These are phyloP conservation scores for Echeveria elegans DNA, from an alignment of 164 flowering plant species.

Conservation along the genomic window DNA sequence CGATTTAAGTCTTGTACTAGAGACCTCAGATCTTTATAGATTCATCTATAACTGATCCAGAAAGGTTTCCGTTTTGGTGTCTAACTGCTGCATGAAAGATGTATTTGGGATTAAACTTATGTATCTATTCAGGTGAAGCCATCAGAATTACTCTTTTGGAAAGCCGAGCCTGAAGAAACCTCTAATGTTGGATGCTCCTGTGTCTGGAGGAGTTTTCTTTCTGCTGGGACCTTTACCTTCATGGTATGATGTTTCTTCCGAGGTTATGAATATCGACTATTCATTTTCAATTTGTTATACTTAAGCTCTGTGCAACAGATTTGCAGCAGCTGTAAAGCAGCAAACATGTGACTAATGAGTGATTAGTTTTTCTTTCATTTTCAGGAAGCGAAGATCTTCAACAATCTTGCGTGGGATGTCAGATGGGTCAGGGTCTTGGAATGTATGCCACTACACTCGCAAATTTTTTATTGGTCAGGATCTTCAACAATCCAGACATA, in stretches of 20 bases:
- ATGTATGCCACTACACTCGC: conserved; percentile 58
- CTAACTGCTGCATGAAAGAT: conserved; percentile 16
- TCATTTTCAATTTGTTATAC: background rate
- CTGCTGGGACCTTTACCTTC: conserved; percentile 87
- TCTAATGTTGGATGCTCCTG: conserved; percentile 92
- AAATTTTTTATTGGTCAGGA: conserved; percentile 12
- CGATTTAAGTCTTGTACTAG: no score
- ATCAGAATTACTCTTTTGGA: background rate
- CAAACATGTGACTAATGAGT: background rate
- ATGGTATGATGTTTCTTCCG: conserved; percentile 40
- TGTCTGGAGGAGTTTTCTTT: conserved; percentile 83
- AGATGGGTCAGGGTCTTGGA: conserved; percentile 92
- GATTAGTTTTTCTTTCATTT: background rate
- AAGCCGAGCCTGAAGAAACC: conserved; percentile 34
- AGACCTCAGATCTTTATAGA: conserved; percentile 72
- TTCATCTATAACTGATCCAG: conserved; percentile 94
- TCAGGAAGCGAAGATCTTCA: conserved; percentile 92
- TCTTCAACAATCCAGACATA: no score
- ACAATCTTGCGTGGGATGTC: conserved; percentile 86
- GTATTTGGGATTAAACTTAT: background rate
- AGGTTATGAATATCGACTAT: background rate
- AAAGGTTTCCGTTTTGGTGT: conserved; percentile 45
- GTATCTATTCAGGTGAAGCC: background rate
- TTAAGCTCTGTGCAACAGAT: background rate
- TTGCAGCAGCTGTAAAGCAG: background rate